Evolutionary conservation across 2,329 filamentous ascomycete species (phyloP).

Genomic region (Cladosporium sp.): DNA sequence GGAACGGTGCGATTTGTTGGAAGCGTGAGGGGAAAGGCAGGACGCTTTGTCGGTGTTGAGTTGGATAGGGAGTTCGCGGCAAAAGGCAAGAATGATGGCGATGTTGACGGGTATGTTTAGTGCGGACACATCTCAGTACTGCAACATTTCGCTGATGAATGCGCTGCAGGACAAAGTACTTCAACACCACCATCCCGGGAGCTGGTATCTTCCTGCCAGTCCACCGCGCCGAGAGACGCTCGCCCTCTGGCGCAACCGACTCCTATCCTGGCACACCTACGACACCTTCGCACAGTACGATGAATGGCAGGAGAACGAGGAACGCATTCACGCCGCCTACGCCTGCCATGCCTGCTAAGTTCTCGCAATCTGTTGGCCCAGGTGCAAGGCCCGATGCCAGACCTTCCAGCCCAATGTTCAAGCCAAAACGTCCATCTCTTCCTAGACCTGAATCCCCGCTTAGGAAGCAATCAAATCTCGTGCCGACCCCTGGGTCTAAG

Average conservation of each 20-base stretch:
- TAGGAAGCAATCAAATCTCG: conserved; percentile 56
- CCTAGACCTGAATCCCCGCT: conserved; percentile 83
- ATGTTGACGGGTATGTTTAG: conserved; percentile 80
- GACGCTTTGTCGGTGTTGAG: conserved; percentile 88
- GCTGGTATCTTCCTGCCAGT: conserved; percentile 92
- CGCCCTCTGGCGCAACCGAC: conserved; percentile 51
- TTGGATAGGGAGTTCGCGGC: conserved; percentile 73
- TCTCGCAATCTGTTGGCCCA: conserved; percentile 83
- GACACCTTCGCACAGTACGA: conserved; percentile 58
- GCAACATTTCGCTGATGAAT: not conserved
- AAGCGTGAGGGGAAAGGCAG: conserved; percentile 80
- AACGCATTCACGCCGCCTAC: conserved; percentile 52
- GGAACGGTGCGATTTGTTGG: conserved; percentile 88
- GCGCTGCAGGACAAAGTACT: conserved; percentile 53
- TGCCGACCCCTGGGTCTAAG: conserved; percentile 52
- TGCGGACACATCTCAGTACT: not conserved
- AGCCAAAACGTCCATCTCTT: conserved; percentile 70
- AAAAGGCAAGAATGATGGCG: conserved; percentile 90
- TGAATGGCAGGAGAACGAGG: conserved; percentile 26
- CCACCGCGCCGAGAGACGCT: conserved; percentile 69
- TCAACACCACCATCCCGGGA: conserved; percentile 70
- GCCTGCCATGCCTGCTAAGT: conserved; percentile 55
- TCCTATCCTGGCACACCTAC: conserved; percentile 63
- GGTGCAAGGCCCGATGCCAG: conserved; percentile 59
- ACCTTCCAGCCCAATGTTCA: conserved; percentile 67